Evolutionary conservation across 495 filamentous ascomycete species (phyloP), one percentile per base, ranked within the genome.

Genomic region (Talaromyces liani): DNA sequence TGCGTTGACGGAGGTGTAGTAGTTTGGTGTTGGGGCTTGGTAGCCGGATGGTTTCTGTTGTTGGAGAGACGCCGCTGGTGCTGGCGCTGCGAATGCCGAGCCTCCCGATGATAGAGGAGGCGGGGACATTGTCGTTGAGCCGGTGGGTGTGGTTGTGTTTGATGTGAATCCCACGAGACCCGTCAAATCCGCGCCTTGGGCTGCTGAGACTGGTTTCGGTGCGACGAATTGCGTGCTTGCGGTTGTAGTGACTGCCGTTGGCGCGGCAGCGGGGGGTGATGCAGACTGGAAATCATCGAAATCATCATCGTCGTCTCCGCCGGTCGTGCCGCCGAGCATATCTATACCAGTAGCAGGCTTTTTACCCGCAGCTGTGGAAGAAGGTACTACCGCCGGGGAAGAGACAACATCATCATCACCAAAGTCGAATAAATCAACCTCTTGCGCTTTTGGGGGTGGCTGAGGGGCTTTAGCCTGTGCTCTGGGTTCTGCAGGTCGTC

Each of bases 271-370:
- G 63, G 79, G 66, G 33, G 77, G 68, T 24, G 82, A 77, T 16
- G 95, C 94, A n/a, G 92, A 93, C 74, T 96, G 91, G 82, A 98
- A 98, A 71, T 98, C 95, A 71, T 98, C 94, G 67, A 98, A 98
- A 58, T 98, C 95, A 67, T 98, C 94, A 67, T 98, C 93, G 22
- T 56, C 65, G 95, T 92, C 16, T 68, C 78, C 14, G 69, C 72
- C 4, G 63, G 74, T 14, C 78, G 24, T 69, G 63, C 82, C 76
- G 29, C 82, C 76, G 33, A 90, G 74, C 41, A 87, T 79, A 45
- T 82, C 85, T 61, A 89, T 75, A 22, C 80, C 85, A 49, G 56
- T 24, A 4, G 78, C 75, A 36, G 79, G 74, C 67, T 79, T 75
- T 71, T 80, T 79, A 69, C 78, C 67, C 66, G 78, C 75, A 68